Conservation (phyloP, 2,329 filamentous ascomycete species). For the Ceratocystis destructans region DNA sequence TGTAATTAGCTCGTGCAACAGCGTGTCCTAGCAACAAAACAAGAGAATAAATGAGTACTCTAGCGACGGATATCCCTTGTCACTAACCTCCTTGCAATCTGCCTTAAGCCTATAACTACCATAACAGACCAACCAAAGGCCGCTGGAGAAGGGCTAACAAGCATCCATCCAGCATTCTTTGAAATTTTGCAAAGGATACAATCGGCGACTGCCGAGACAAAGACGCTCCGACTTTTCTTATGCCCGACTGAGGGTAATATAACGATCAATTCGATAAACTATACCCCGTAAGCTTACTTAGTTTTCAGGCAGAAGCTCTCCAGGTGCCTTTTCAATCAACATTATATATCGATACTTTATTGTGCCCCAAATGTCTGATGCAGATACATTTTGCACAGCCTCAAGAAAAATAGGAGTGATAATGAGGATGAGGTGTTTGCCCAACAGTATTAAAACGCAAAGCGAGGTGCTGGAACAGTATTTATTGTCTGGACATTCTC, state of each 20-base stretch:
- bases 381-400: neutral
- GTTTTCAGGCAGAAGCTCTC: neutral
- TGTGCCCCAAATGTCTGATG: neutral
- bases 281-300: neutral
- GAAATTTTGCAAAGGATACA: neutral
- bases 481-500: no score
- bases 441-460: no score
- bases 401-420: neutral
- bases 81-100: neutral
- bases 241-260: neutral
- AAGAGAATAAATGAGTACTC: neutral
- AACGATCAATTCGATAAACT: neutral
- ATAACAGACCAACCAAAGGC: no score
- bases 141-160: no score
- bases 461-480: no score
- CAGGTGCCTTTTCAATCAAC: neutral
- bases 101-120: neutral
- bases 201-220: neutral
- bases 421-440: no score
- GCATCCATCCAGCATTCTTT: neutral
- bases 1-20: neutral
- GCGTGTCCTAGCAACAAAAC: constrained; percentile 1
- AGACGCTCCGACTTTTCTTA: neutral
- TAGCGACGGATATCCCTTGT: neutral
- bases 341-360: neutral